Base-by-base conservation (phyloP, 768 basidiomycete genomes). In the Goffeauzyma gilvescens region DNA sequence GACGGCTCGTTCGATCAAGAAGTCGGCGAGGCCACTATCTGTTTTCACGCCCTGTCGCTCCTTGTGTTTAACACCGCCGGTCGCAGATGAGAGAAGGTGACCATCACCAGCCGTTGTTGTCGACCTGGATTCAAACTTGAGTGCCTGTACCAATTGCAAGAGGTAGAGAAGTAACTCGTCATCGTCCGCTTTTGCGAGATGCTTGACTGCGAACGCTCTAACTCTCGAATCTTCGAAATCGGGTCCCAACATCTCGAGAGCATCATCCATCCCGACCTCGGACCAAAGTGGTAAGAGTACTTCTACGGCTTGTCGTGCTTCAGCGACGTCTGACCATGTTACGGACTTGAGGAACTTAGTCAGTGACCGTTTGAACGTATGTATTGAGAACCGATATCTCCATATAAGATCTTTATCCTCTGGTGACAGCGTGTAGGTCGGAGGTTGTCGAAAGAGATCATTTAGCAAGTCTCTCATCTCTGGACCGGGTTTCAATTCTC, bases 281-380 rank as follows among this genome's bases (percentile, higher is more conserved):
- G 83, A 87, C 93, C 93, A 98, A 59, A 85, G 75, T 0, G 90
- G 90, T 21, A 98, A 63, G 4, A 98, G 64, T 49, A 90, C 85
- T 59, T 96, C 93, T 13, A 96, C 89, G 0, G 93, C 93, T 59
- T 96, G 93, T 58, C 89, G 90, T 20, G 93, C 87, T 65, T 98
- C 93, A 8, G 81, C 80, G 0, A 81, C 75, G 60, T 98, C 93
- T 28, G 86, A 72, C 93, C 93, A 96, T 15, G 89, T 86, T 27
- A 98, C 93, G 23, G 85, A 86, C 62, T 85, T 95, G 41, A 98
- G 71, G 65, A 98, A 98, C 61, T 98, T 98, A 25, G 90, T 96
- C 30, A 96, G 71, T 2, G 89, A 87, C 8, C 82, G 77, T 24
- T 62, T 59, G 65, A 85, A 89, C 62, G 89, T 84, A 25, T 86